Evolutionary conservation across 257 asterid genomes (phyloP).

Genomic region (Fraxinus pennsylvanica): DNA sequence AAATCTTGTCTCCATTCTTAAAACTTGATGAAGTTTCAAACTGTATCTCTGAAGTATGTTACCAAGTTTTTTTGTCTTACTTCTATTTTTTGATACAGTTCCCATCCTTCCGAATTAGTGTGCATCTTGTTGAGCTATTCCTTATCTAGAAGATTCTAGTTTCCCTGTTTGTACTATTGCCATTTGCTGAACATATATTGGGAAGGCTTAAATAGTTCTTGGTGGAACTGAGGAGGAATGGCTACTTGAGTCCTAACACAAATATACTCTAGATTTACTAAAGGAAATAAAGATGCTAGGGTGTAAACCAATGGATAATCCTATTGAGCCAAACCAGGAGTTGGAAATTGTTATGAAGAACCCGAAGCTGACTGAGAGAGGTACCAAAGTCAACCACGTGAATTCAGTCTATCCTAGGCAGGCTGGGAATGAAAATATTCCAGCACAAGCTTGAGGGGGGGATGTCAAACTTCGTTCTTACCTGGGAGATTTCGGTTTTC

Average conservation of each 20-base stretch:
- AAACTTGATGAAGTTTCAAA: not conserved
- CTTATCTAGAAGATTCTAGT: not conserved
- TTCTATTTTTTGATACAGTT: not conserved
- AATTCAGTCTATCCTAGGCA: not conserved
- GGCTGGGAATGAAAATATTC: not conserved
- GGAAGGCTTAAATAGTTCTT: not conserved
- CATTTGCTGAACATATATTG: too few relatives aligned
- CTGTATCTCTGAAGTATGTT: not conserved
- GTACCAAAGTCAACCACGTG: not conserved
- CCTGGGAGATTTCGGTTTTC: not conserved
- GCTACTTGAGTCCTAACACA: not conserved
- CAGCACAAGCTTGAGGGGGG: not conserved
- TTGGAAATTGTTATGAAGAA: not conserved
- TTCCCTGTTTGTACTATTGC: too few relatives aligned
- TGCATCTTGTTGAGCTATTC: not conserved
- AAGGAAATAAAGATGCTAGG: not conserved
- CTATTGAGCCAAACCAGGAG: not conserved
- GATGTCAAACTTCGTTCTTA: not conserved
- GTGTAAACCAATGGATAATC: not conserved
- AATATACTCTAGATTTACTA: not conserved
- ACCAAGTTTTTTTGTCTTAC: not conserved
- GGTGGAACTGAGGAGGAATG: not conserved
- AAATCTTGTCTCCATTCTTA: not conserved
- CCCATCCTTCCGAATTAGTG: not conserved
- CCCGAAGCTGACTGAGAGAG: not conserved